phyloP scores from a whole-genome alignment of 169 alveolate species.

The Fabrea salina region DNA sequence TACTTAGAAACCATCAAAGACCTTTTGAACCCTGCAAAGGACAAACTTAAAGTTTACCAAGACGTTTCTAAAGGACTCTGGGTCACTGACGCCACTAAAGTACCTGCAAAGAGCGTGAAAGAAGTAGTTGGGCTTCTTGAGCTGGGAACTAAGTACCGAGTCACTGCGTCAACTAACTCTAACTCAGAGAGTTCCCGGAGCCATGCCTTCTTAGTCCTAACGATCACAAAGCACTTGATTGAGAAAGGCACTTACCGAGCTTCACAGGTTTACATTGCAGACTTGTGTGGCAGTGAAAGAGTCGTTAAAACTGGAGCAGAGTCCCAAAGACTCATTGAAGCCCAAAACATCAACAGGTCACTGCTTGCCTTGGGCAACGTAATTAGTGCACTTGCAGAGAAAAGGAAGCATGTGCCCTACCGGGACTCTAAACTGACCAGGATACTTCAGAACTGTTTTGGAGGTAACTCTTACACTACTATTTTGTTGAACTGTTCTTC shows the following conservation, averaged over 20 bases:
- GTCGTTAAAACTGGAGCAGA: conserved; percentile 53
- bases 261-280: conserved; percentile 53
- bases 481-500: conserved; percentile 67
- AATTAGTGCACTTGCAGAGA: conserved; percentile 65
- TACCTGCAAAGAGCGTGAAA: conserved; percentile 29
- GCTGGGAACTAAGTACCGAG: conserved; percentile 51
- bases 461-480: conserved; percentile 73
- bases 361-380: conserved; percentile 62
- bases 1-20: conserved; percentile 63
- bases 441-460: conserved; percentile 70
- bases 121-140: conserved; percentile 18
- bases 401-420: conserved; percentile 45
- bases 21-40: conserved; percentile 42
- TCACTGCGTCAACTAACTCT: conserved; percentile 51
- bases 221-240: not conserved
- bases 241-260: not conserved
- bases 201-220: conserved; percentile 53
- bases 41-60: conserved; percentile 43
- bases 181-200: conserved; percentile 52
- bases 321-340: conserved; percentile 70
- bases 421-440: conserved; percentile 73
- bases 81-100: conserved; percentile 53
- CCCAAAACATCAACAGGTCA: conserved; percentile 61
- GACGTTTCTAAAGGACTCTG: conserved; percentile 41
- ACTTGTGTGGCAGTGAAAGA: conserved; percentile 75